Evolutionary conservation across 345 rosid species (phyloP).

Genomic region (Anacardium occidentale): DNA sequence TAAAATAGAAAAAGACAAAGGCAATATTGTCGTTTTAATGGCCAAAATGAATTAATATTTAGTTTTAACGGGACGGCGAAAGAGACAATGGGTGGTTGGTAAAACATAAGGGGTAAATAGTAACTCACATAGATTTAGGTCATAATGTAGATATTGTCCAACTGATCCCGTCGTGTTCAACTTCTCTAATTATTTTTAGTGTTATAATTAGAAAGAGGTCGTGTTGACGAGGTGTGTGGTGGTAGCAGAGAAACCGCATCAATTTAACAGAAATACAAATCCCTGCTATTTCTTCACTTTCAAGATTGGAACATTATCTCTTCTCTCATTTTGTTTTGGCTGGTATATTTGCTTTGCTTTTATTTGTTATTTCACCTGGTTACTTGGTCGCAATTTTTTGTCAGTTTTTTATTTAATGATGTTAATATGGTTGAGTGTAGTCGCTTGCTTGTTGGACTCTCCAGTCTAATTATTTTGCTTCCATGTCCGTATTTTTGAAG

Average conservation of each 20-base stretch:
- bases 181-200: no score
- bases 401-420: neutral
- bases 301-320: neutral
- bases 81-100: no score
- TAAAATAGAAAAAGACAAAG: no score
- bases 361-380: no score
- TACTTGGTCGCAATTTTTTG: no score
- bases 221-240: neutral
- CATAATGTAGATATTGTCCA: no score
- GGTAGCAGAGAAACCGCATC: neutral
- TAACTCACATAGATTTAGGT: no score
- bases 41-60: no score
- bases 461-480: neutral
- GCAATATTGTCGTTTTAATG: no score
- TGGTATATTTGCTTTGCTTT: constrained; percentile 11
- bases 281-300: neutral
- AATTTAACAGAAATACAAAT: neutral
- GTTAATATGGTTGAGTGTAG: neutral
- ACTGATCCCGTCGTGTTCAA: no score
- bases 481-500: neutral
- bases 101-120: no score
- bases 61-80: no score
- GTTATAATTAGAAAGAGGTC: neutral
- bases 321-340: neutral
- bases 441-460: neutral